Conservation (phyloP, 331 rosid species). For the Rhamnella rubrinervis region DNA sequence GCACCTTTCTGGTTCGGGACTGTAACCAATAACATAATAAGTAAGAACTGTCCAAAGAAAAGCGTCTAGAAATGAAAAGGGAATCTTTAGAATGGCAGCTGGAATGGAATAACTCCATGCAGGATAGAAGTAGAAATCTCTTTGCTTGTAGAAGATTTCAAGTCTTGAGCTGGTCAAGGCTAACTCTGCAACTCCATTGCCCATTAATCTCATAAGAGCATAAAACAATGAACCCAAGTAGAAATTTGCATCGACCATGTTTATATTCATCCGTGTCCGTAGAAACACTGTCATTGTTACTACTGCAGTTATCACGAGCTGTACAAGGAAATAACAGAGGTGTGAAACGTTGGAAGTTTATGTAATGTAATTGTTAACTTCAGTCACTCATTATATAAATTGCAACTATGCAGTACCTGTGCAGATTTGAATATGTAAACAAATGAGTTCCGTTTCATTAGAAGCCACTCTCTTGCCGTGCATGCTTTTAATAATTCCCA, state of each 20-base stretch:
- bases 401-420: conserved; percentile 26
- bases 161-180: conserved; percentile 44
- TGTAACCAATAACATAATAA: conserved; percentile 49
- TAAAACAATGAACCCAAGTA: conserved; percentile 50
- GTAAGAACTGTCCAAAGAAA: conserved; percentile 51
- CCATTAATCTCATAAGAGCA: conserved; percentile 30
- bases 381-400: no score
- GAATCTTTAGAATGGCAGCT: conserved; percentile 26
- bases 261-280: conserved; percentile 43
- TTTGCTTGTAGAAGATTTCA: conserved; percentile 59
- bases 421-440: conserved; percentile 44
- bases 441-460: conserved; percentile 44
- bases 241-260: conserved; percentile 37
- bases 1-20: conserved; percentile 33
- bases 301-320: conserved; percentile 25
- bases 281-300: conserved; percentile 45
- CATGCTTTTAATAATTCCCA: conserved; percentile 54
- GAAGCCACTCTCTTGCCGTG: conserved; percentile 45
- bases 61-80: conserved; percentile 29
- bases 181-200: conserved; percentile 46
- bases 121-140: conserved; percentile 52
- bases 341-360: not conserved
- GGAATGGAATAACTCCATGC: conserved; percentile 53
- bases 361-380: no score
- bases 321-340: not conserved